A percentile compares a stretch with the other conserved stretches of the same genome.
phyloP scores from a whole-genome alignment of 2,329 filamentous ascomycete genomes.

The Ascochyta clinopodiicola region DNA sequence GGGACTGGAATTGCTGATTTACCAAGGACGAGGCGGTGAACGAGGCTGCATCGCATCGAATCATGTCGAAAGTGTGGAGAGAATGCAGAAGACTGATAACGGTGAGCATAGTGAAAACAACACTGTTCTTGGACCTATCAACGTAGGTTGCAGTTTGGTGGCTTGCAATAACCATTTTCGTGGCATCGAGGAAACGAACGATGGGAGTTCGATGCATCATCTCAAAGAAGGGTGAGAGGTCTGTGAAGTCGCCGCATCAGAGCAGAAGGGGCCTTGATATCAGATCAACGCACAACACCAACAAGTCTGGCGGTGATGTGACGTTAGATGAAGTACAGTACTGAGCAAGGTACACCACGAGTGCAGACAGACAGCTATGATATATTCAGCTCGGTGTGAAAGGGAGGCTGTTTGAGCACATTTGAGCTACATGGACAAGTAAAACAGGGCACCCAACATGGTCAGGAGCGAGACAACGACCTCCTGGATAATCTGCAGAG shows the following conservation, averaged over 20 bases:
- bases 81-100: not conserved
- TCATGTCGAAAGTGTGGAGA: not conserved
- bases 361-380: not conserved
- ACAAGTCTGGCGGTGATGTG: not conserved
- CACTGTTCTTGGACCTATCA: not conserved
- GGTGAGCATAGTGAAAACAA: not conserved
- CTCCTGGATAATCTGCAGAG: not conserved
- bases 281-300: not conserved
- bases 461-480: not conserved
- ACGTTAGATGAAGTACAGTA: not conserved
- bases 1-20: not conserved
- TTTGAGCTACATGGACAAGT: not conserved
- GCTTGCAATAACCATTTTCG: not conserved
- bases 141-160: not conserved
- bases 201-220: not conserved
- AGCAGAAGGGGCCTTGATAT: not conserved
- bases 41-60: not conserved
- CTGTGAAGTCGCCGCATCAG: not conserved
- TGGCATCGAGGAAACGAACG: not conserved
- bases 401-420: constrained; percentile 8
- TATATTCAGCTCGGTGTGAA: not conserved
- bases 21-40: constrained; percentile 1
- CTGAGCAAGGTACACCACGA: not conserved
- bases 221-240: not conserved
- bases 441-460: not conserved